Evolutionary conservation across 345 rosid species (phyloP), one percentile per base, ranked within the genome.

Genomic region (Camelina sativa): DNA sequence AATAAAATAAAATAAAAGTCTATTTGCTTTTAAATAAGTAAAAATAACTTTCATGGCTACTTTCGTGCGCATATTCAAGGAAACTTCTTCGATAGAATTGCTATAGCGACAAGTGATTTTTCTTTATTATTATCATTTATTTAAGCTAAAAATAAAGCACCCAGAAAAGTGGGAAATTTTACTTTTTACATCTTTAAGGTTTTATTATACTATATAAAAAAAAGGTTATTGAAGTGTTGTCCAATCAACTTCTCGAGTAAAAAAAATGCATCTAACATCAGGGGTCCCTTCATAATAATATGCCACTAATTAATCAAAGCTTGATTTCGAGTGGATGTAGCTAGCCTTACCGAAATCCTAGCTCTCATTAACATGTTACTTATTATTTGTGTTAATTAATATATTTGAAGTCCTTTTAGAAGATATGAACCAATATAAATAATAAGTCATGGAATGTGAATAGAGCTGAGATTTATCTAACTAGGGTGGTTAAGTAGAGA

Each of bases 11-110:
- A 30, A 60, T 43, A 16, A 61, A 51, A 32, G 57, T 61, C 56
- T 51, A 53, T 60, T 67, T 75, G 57, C 44, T 46, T 46, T 76
- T 22, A 44, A 61, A 25, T 47, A 76, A 51, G 35, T 52, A 41
- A 17, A 63, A 63, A 3, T 19, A 23, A 37, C 44, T 46, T 69
- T 52, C 62, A 43, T 61, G 61, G 11, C 25, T 61, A 68, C 64
- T 76, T 62, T 64, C 80, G 15, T 65, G 34, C 58, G 58, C 32
- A 65, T 34, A 52, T 72, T 72, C 81, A 72, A 72, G 10, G 77
- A 77, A 65, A 4, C 43, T 72, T 65, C 69, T 43, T 51, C 19
- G 65, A 19, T 65, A 44, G 20, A 55, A 47, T 55, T 63, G 66
- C 53, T 46, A 38, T 28, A 69, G 38, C 34, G 46, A 69, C 75